Evolutionary conservation across 352 stramenopile species (phyloP), one percentile per base, ranked within the genome.

Genomic region (Phytophthora chlamydospora): DNA sequence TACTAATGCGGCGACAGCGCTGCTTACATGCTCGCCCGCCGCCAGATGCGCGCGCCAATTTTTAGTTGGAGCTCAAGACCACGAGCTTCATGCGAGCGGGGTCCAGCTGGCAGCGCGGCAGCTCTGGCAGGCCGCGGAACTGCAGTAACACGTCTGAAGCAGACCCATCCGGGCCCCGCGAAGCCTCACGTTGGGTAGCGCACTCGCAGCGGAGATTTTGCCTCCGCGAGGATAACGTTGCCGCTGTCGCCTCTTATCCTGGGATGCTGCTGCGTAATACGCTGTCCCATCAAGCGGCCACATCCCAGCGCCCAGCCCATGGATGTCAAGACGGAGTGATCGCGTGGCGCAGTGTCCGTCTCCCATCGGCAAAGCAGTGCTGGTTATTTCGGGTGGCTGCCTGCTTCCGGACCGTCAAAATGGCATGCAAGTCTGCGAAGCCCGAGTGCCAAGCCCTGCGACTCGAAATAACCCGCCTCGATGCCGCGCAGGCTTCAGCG

Each of bases 271-370:
- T 32, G 53, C 53, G 53, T 46, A 40, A 61, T 61, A 61, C 36
- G 45, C 31, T 11, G 45, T 49, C 55, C 45, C 44, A 63, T 63
- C 45, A 43, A 57, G 29, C 3, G 16, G 29, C 4, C 17, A 34
- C 17, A 63, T 63, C 55, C 55, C 55, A 49, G 55, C 27, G 43
- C 44, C 36, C 44, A 56, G 44, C 44, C 55, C 55, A 56, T 49
- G 55, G 16, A 11, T 36, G 34, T 63, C 36, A 63, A 63, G 55
- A 50, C 55, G 55, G 44, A 63, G 34, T 6, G n/a, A 13, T 36
- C 12, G 34, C 52, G 38, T 61, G 42, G 43, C 54, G 54, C 43
- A 56, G 55, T 38, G 34, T 62, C 54, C 38, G 55, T 56, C 45
- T 62, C 36, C 27, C 43, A 38, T n/a, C 38, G 38, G 36, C 27